Conservation (phyloP, 1,284 basidiomycete species). For the Austroboletus novae-zelandiae region DNA sequence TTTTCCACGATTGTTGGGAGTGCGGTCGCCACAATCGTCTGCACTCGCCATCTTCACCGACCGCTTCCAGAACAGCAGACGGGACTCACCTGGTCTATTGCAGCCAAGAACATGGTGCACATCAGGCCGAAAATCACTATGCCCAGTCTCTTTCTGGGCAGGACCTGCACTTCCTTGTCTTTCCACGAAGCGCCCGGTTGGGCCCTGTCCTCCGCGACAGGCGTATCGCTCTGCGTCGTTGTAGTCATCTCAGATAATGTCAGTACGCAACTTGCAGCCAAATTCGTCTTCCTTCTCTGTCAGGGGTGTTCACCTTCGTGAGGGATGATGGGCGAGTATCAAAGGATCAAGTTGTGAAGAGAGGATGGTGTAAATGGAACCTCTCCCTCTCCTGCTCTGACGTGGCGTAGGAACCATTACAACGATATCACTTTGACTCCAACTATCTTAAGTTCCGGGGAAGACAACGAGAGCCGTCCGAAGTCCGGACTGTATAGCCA, state of each 20-base stretch:
- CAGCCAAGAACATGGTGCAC: conserved; percentile 54
- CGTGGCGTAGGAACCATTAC: neutral
- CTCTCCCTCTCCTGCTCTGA: neutral
- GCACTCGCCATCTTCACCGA: neutral
- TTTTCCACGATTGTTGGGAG: conserved; percentile 72
- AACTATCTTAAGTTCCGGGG: neutral
- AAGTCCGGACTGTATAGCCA: neutral
- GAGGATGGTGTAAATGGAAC: neutral
- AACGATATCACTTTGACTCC: neutral
- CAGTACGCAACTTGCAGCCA: neutral
- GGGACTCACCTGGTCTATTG: conserved; percentile 53
- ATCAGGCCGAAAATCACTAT: conserved; percentile 58
- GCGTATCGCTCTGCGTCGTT: conserved; percentile 14
- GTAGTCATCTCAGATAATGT: conserved; percentile 6
- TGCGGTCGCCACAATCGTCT: conserved; percentile 82
- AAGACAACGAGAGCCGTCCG: too few species aligned
- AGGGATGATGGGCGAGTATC: neutral
- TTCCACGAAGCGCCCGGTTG: conserved; percentile 51
- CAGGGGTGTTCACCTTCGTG: neutral
- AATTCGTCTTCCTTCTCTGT: neutral
- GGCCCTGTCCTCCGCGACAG: conserved; percentile 36
- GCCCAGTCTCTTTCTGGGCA: conserved; percentile 54
- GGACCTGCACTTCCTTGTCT: conserved; percentile 47
- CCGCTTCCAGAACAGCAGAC: too few species aligned
- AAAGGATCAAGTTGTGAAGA: neutral